Conservation (phyloP, 305 asterid species). For the Solanum hybrid region DNA sequence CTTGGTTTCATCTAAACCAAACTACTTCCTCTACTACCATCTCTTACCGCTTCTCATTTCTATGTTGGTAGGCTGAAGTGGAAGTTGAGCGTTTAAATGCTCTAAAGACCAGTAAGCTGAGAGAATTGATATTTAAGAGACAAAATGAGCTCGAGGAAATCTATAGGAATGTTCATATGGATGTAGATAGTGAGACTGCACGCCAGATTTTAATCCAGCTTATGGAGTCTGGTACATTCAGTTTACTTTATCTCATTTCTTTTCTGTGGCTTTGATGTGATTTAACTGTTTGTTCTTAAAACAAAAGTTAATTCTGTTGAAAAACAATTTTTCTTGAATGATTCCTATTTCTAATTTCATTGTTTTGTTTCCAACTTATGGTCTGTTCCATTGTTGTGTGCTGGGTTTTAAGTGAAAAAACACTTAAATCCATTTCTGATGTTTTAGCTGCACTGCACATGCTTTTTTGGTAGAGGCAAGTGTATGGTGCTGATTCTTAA, state of each 20-base stretch:
- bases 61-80: slow-evolving; percentile 38
- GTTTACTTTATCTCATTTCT: background rate
- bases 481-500: background rate
- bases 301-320: background rate
- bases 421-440: background rate
- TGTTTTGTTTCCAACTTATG: background rate
- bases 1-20: background rate
- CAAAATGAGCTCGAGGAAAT: slow-evolving; percentile 68
- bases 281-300: background rate
- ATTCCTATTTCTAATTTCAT: background rate
- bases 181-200: slow-evolving; percentile 45
- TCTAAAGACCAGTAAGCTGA: slow-evolving; percentile 59
- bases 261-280: background rate
- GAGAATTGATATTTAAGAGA: slow-evolving; percentile 61
- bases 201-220: slow-evolving; percentile 31
- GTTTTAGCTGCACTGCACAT: background rate
- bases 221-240: slow-evolving; percentile 46
- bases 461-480: background rate
- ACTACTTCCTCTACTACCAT: background rate
- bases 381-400: background rate
- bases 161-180: slow-evolving; percentile 51
- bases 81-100: slow-evolving; percentile 50
- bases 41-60: slow-evolving; percentile 16
- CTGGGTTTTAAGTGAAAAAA: background rate
- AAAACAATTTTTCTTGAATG: background rate